phyloP scores from a whole-genome alignment of 2,329 filamentous ascomycete genomes.

The Cucurbitaria berberidis region DNA sequence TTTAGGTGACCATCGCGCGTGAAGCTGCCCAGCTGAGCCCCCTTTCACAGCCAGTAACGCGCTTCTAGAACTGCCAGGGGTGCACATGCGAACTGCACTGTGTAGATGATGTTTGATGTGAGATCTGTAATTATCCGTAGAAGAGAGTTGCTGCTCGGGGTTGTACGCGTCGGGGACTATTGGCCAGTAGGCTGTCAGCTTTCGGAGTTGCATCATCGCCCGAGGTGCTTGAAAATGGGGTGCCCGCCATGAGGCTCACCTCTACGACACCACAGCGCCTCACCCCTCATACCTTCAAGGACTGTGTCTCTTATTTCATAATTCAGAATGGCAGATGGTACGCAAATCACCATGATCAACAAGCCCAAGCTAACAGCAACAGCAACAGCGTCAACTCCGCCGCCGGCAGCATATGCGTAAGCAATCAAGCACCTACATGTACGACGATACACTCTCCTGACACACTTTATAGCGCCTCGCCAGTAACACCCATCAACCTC shows the following conservation, averaged over 20 bases:
- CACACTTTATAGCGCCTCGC: slow-evolving; percentile 53
- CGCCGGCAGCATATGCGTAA: slow-evolving; percentile 53
- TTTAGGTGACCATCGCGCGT: slow-evolving; percentile 6
- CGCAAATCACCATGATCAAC: background rate
- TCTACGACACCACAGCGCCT: slow-evolving; percentile 3
- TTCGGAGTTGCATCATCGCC: slow-evolving; percentile 18
- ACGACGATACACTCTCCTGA: slow-evolving; percentile 19
- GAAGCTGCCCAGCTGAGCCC: background rate
- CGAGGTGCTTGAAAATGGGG: background rate
- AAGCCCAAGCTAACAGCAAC: slow-evolving; percentile 49
- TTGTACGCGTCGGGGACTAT: slow-evolving; percentile 1
- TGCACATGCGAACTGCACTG: slow-evolving; percentile 7
- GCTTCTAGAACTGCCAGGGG: slow-evolving; percentile 8
- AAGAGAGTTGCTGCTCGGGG: background rate
- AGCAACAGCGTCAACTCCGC: slow-evolving; percentile 67
- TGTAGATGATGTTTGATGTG: slow-evolving; percentile 2
- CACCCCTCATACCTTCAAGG: background rate
- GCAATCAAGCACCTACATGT: slow-evolving; percentile 18
- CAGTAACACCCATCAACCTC: slow-evolving; percentile 67
- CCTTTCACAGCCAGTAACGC: slow-evolving; percentile 3
- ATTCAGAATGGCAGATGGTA: slow-evolving; percentile 37
- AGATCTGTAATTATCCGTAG: slow-evolving; percentile 10
- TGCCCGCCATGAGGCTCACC: slow-evolving; percentile 8
- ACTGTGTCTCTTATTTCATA: background rate
- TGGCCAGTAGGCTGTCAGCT: slow-evolving; percentile 11